Percentiles rank a stretch among this genome's conserved stretches.
Evolutionary conservation across 1,284 basidiomycete genomes (phyloP).

Genomic region (Tilletia walkeri): DNA sequence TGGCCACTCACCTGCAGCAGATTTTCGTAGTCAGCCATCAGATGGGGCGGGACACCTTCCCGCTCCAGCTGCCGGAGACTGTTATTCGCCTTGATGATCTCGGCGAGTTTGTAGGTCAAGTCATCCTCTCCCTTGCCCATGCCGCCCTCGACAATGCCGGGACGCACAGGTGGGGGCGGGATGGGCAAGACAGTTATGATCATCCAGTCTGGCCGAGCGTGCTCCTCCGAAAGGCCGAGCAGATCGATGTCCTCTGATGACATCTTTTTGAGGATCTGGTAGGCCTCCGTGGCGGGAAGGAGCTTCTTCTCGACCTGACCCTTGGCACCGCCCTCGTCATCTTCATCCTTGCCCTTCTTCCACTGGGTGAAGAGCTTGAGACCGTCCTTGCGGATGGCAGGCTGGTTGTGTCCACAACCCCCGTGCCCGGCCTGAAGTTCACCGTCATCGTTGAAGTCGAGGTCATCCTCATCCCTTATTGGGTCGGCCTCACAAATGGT

Average conservation of each 20-base stretch:
- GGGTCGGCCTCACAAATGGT: slow-evolving; percentile 67
- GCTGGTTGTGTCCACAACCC: slow-evolving; percentile 91
- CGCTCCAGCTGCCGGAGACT: slow-evolving; percentile 90
- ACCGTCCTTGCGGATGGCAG: slow-evolving; percentile 87
- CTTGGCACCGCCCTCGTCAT: slow-evolving; percentile 64
- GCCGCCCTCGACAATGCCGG: slow-evolving; percentile 94
- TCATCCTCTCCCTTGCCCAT: slow-evolving; percentile 96
- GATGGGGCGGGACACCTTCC: slow-evolving; percentile 93
- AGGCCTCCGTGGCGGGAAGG: slow-evolving; percentile 83
- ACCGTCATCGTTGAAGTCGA: slow-evolving; percentile 42
- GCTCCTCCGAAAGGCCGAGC: slow-evolving; percentile 89
- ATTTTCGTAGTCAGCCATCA: slow-evolving; percentile 94
- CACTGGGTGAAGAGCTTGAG: slow-evolving; percentile 94
- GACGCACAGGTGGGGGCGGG: slow-evolving; percentile 94
- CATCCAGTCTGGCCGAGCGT: slow-evolving; percentile 99
- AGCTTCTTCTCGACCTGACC: slow-evolving; percentile 82
- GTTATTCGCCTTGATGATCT: slow-evolving; percentile 92
- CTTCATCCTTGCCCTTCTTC: slow-evolving; percentile 84
- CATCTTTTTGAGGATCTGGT: slow-evolving; percentile 65
- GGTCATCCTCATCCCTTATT: slow-evolving; percentile 51
- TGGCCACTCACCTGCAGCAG: slow-evolving; percentile 61
- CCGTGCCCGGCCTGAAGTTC: slow-evolving; percentile 68
- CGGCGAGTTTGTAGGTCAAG: slow-evolving; percentile 95
- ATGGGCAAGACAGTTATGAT: slow-evolving; percentile 96
- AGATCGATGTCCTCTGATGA: slow-evolving; percentile 82